These are phyloP conservation scores for Rachicladosporium sp. DNA, from an alignment of 2,329 filamentous ascomycete genomes.

Conservation along the genomic window DNA sequence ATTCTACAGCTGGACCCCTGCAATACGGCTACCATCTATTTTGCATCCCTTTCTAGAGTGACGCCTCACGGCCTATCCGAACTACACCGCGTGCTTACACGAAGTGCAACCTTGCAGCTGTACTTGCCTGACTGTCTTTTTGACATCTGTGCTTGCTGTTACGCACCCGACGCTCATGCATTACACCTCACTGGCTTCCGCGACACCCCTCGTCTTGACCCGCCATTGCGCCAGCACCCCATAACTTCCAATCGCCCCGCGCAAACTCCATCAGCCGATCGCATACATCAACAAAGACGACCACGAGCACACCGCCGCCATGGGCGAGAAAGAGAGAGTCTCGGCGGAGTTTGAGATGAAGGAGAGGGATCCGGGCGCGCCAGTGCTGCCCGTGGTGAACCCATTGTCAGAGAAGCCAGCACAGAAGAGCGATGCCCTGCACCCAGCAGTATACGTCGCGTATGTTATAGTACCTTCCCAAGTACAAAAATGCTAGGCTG, in stretches of 20 bases:
- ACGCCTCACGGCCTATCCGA: too few relatives aligned
- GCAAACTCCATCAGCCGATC: background rate
- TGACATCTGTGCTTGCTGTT: too few relatives aligned
- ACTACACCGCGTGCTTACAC: too few relatives aligned
- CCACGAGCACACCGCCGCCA: slow-evolving; percentile 35
- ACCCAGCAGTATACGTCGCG: slow-evolving; percentile 76
- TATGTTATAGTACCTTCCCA: slow-evolving; percentile 42
- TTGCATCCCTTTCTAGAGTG: too few relatives aligned
- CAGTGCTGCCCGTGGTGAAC: slow-evolving; percentile 69
- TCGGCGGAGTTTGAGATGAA: slow-evolving; percentile 52
- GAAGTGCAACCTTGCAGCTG: too few relatives aligned
- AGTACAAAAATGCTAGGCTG: slow-evolving; percentile 1
- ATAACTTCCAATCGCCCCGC: background rate
- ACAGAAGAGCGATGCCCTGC: slow-evolving; percentile 51
- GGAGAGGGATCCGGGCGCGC: slow-evolving; percentile 32
- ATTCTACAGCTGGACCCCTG: too few relatives aligned
- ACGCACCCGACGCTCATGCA: too few relatives aligned
- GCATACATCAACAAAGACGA: background rate
- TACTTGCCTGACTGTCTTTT: too few relatives aligned
- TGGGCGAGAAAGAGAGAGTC: slow-evolving; percentile 68
- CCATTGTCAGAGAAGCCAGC: slow-evolving; percentile 60
- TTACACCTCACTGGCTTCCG: too few relatives aligned
- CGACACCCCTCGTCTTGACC: too few relatives aligned
- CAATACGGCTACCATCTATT: too few relatives aligned
- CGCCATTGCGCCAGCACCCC: too few relatives aligned